Conservation (phyloP, 2,329 filamentous ascomycete species). For the Dothistroma pini region DNA sequence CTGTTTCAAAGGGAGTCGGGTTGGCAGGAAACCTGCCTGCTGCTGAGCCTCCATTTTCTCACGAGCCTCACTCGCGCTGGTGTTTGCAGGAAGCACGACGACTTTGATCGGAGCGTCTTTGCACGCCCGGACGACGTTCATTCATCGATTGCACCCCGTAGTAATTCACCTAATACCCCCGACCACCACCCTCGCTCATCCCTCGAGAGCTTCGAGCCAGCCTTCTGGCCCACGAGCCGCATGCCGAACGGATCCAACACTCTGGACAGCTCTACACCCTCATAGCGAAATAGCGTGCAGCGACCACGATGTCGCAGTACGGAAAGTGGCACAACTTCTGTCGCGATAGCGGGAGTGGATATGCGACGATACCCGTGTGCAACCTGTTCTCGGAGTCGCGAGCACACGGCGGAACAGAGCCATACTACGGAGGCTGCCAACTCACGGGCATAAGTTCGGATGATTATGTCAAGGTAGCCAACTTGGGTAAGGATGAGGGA, state of each 20-base stretch:
- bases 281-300: neutral
- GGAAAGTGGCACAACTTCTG: conserved; percentile 45
- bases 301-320: conserved; percentile 28
- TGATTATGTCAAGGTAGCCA: conserved; percentile 63
- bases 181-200: neutral
- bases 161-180: neutral
- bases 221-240: neutral
- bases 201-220: neutral
- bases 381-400: conserved; percentile 60
- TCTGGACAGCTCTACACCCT: neutral
- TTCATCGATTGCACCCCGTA: neutral
- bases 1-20: neutral
- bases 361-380: conserved; percentile 42
- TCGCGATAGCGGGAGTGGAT: conserved; percentile 45
- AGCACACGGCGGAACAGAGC: conserved; percentile 58
- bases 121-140: conserved; percentile 3
- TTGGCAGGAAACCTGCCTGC: neutral
- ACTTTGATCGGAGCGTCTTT: neutral
- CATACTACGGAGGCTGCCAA: conserved; percentile 52
- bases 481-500: conserved; percentile 62
- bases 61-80: neutral
- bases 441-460: conserved; percentile 72
- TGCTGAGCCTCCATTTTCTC: neutral
- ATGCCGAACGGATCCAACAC: neutral
- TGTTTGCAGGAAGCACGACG: neutral